These are phyloP conservation scores for Agapanthus africanus DNA, from an alignment of 106 monocot species.

Conservation along the genomic window DNA sequence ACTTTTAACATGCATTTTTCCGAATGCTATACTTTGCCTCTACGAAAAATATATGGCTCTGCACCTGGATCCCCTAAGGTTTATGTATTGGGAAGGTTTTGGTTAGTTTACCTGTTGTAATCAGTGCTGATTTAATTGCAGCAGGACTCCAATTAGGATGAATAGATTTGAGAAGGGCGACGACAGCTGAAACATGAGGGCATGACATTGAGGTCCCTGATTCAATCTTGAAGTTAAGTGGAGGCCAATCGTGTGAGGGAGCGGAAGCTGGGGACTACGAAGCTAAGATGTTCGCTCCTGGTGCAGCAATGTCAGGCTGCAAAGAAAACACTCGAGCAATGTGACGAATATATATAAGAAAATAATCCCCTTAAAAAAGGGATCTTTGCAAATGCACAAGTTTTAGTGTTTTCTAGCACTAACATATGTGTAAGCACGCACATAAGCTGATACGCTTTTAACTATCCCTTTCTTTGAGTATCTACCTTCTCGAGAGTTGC, in stretches of 20 bases:
- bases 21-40: too few relatives aligned
- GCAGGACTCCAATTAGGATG: constrained; percentile 54
- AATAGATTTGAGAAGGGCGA: constrained; percentile 39
- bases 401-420: neutral
- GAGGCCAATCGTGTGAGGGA: too few relatives aligned
- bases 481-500: too few relatives aligned
- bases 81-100: too few relatives aligned
- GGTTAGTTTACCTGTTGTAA: constrained; percentile 61
- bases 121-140: constrained; percentile 58
- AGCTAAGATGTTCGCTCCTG: constrained; percentile 49
- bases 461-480: too few relatives aligned
- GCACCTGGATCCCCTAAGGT: too few relatives aligned
- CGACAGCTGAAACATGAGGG: constrained; percentile 39
- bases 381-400: neutral
- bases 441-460: neutral
- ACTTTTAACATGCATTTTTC: too few relatives aligned
- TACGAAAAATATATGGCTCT: too few relatives aligned
- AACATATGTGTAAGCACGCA: neutral
- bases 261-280: constrained; percentile 43
- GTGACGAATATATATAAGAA: too few relatives aligned
- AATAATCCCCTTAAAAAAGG: too few relatives aligned
- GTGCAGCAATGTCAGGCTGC: constrained; percentile 50
- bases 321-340: too few relatives aligned
- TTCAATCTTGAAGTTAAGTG: too few relatives aligned
- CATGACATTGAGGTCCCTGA: constrained; percentile 56